phyloP scores from a whole-genome alignment of 1,284 basidiomycete genomes.

The Inonotus hispidus region DNA sequence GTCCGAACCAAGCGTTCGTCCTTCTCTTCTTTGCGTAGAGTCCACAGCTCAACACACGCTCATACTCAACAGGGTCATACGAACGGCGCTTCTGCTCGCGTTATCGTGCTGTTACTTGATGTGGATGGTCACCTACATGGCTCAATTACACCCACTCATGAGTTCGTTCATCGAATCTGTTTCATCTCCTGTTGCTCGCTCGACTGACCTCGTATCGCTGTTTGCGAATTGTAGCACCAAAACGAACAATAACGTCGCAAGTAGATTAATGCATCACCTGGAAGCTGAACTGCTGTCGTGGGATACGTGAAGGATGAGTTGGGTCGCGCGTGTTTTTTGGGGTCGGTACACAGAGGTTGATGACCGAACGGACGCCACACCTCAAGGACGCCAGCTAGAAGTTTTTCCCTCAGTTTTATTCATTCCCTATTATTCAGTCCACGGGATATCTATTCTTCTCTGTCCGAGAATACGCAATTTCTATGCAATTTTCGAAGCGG shows the following conservation, averaged over 20 bases:
- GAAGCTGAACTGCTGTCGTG: too few relatives aligned
- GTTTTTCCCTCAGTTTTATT: neutral
- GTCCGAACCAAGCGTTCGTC: constrained; percentile 82
- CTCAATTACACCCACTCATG: constrained; percentile 86
- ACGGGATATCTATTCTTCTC: neutral
- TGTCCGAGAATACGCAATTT: neutral
- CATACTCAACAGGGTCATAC: constrained; percentile 56
- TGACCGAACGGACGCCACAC: neutral
- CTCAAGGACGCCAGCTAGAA: neutral
- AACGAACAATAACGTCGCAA: constrained; percentile 3
- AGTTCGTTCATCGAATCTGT: constrained; percentile 40
- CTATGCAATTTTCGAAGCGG: neutral
- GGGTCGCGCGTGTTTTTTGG: neutral
- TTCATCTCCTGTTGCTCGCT: neutral
- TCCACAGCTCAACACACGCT: neutral
- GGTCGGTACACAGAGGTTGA: neutral
- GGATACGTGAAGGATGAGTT: too few relatives aligned
- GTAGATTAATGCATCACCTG: neutral
- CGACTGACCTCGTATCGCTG: neutral
- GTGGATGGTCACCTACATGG: constrained; percentile 93
- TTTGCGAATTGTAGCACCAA: constrained; percentile 7
- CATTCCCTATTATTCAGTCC: too few relatives aligned
- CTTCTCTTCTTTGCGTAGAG: neutral
- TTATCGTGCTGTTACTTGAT: constrained; percentile 84
- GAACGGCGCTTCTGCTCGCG: constrained; percentile 72